Conservation (phyloP, 2,329 filamentous ascomycete species). For the Fusarium keratoplasticum region DNA sequence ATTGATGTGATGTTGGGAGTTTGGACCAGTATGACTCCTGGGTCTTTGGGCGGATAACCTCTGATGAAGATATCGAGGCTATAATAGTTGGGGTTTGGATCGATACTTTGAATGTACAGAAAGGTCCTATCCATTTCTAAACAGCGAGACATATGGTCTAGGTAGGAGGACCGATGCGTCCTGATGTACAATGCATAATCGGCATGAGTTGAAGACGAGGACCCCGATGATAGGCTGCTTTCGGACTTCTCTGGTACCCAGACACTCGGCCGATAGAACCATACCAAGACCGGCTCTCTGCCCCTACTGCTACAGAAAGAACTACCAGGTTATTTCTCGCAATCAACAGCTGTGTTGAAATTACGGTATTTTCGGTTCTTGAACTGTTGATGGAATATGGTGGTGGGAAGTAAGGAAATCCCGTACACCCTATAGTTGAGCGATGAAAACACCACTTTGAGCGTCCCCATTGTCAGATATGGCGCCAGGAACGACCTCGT, state of each 20-base stretch:
- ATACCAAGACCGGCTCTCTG: not conserved
- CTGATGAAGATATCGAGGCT: not conserved
- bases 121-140: accelerated
- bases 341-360: not conserved
- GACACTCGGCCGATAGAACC: not conserved
- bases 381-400: not conserved
- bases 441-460: not conserved
- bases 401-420: not conserved
- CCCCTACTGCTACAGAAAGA: not conserved
- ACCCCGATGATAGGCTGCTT: not conserved
- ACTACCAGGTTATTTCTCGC: not conserved
- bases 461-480: too few species aligned
- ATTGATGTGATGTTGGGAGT: not conserved
- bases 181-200: not conserved
- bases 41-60: not conserved
- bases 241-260: not conserved
- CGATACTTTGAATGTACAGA: not conserved
- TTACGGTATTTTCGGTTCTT: not conserved
- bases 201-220: not conserved
- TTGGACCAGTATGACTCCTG: not conserved
- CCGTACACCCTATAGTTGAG: not conserved
- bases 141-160: not conserved
- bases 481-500: not conserved
- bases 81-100: not conserved
- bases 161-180: not conserved